These are phyloP conservation scores for Pseudogymnoascus pannorum DNA, from an alignment of 2,329 filamentous ascomycete species.

Conservation along the genomic window DNA sequence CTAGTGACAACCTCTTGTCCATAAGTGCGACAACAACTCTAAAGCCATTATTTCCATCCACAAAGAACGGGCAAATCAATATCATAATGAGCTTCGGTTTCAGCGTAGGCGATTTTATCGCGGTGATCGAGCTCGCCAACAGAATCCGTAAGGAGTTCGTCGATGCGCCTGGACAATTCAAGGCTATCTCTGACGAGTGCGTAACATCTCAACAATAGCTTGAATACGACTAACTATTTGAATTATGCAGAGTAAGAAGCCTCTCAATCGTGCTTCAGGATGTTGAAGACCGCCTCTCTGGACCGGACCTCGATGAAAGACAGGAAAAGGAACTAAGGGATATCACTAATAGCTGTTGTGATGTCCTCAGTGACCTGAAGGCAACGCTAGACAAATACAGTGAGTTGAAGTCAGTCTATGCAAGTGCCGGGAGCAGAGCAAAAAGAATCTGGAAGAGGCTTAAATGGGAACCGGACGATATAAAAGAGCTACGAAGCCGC, in stretches of 20 bases:
- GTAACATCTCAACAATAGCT: neutral
- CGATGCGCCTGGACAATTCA: conserved; percentile 16
- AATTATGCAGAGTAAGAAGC: conserved; percentile 17
- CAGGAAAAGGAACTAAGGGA: conserved; percentile 17
- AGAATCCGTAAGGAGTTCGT: conserved; percentile 18
- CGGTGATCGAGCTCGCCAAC: conserved; percentile 17
- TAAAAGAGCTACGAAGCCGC: conserved; percentile 10
- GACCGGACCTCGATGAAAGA: conserved; percentile 13
- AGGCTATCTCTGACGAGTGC: conserved; percentile 17
- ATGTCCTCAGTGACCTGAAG: conserved; percentile 13
- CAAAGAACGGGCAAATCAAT: neutral
- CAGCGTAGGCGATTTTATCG: conserved; percentile 19
- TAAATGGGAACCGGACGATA: conserved; percentile 11
- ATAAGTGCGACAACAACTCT: no score
- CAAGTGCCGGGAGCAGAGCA: neutral
- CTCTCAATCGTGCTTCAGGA: conserved; percentile 22
- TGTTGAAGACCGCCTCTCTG: conserved; percentile 19
- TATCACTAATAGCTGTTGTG: conserved; percentile 15
- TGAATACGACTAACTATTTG: neutral
- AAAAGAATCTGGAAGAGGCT: conserved; percentile 22
- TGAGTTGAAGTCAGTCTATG: conserved; percentile 9
- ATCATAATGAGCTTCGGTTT: conserved; percentile 20
- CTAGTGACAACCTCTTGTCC: no score
- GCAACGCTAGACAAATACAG: conserved; percentile 9
- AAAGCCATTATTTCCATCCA: neutral